phyloP scores from a whole-genome alignment of 169 alveolate genomes.

The Cyclospora cayetanensis region DNA sequence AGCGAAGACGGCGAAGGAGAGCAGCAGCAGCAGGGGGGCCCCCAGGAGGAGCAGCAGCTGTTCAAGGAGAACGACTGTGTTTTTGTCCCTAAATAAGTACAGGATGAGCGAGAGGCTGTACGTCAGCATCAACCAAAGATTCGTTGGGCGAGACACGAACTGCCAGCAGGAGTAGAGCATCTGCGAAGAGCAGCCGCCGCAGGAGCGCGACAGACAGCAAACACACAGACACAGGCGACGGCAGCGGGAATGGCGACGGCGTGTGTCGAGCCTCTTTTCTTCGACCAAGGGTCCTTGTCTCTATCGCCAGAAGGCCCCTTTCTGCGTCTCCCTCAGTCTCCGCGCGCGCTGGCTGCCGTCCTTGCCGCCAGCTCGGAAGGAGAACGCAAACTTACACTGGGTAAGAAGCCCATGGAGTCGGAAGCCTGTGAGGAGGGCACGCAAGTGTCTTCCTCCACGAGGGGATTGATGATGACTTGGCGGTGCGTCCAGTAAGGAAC shows the following conservation, averaged over 20 bases:
- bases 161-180: constrained; percentile 10
- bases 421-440: no score
- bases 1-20: constrained; percentile 5
- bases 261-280: no score
- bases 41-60: constrained; percentile 48
- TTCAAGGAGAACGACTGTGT: background rate
- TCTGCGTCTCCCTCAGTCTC: no score
- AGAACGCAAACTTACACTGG: no score
- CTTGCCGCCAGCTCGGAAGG: no score
- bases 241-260: no score
- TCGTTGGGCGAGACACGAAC: constrained; percentile 14
- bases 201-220: background rate
- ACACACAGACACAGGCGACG: no score
- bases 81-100: background rate
- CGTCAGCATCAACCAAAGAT: constrained; percentile 20
- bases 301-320: no score
- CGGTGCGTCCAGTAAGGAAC: constrained; percentile 31
- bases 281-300: no score
- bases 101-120: constrained; percentile 1
- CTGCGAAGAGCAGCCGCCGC: constrained; percentile 21
- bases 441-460: constrained; percentile 36
- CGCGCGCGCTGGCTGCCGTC: no score
- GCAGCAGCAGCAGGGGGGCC: constrained; percentile 56
- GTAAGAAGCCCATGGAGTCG: no score
- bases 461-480: constrained; percentile 34